Base-by-base conservation (phyloP, 306 rosid species). In the Astragalus membranaceus region DNA sequence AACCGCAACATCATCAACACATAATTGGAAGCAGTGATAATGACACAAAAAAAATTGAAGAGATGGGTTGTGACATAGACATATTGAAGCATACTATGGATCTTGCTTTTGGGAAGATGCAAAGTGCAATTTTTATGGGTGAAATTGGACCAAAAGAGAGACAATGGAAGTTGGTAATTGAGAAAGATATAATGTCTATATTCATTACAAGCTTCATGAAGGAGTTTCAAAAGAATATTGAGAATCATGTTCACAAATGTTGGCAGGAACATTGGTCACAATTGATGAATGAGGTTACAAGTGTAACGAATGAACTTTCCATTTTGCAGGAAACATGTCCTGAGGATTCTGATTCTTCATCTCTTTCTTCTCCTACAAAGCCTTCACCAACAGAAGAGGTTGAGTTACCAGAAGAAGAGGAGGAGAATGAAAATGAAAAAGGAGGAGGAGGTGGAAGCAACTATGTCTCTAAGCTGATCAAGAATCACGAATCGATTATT, bases 31-130 rank as follows among this genome's bases (percentile, higher is more conserved):
- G 55, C 23, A 70, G n/a, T 39, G 88, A 81, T 2, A 63, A 81
- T 70, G 90, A 79, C 32, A 78, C 47, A 10, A 64, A 67, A 63
- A 86, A 81, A 79, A 67, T 88, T 63, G 97, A 91, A 53, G 88
- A 87, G 76, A 83, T 94, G 89, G 97, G 90, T 13, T 87, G 88
- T 0, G 99, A 94, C 46, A 87, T 94, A 17, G 96, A 88, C 50
- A 63, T 82, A 20, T 54, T 94, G 74, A 94, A 91, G 78, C 81
- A 94, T 49, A 85, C 97, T 16, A 63, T 94, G 75, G 95, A 90
- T 71, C 78, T 78, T 49, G 95, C 97, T 57, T 94, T 91, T 67
- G 86, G 80, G 51, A 91, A 86, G 81, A 88, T 94, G 92, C 91
- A 87, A 11, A 83, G 60, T 52, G 83, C 91, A 1, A 71, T 93